phyloP scores from a whole-genome alignment of 495 filamentous ascomycete genomes.

The Xanthoparmelia taractica region DNA sequence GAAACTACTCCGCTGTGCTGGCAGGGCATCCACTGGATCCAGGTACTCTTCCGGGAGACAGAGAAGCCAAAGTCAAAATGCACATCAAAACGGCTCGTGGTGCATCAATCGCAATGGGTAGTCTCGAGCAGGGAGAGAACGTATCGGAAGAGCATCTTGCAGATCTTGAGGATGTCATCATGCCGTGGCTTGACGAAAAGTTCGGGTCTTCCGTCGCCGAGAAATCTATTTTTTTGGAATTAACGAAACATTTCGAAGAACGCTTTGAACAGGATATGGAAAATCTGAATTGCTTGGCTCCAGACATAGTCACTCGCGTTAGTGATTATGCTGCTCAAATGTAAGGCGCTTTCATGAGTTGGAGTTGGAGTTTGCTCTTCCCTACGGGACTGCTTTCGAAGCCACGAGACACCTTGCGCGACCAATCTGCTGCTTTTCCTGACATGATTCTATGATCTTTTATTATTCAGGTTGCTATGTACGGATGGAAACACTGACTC shows the following conservation, averaged over 20 bases:
- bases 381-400: background rate
- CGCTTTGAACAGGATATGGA: constrained; percentile 80
- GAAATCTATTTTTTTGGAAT: constrained; percentile 66
- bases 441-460: background rate
- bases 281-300: constrained; percentile 74
- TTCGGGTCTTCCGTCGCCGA: constrained; percentile 72
- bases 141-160: constrained; percentile 48
- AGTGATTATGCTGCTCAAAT: constrained; percentile 74
- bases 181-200: constrained; percentile 75
- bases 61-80: constrained; percentile 87
- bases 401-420: background rate
- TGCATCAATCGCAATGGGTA: constrained; percentile 50
- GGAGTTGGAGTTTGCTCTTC: background rate
- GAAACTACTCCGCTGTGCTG: constrained; percentile 54
- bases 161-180: constrained; percentile 57
- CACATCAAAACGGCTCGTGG: constrained; percentile 70
- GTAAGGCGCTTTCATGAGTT: background rate
- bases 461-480: too few species aligned
- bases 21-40: constrained; percentile 46
- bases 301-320: constrained; percentile 76
- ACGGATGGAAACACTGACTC: background rate
- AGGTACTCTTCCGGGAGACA: constrained; percentile 59
- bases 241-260: constrained; percentile 75
- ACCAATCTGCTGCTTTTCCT: background rate
- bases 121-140: constrained; percentile 31